These are phyloP conservation scores for Xanthoceras sorbifolium DNA, from an alignment of 345 rosid genomes.

Conservation along the genomic window DNA sequence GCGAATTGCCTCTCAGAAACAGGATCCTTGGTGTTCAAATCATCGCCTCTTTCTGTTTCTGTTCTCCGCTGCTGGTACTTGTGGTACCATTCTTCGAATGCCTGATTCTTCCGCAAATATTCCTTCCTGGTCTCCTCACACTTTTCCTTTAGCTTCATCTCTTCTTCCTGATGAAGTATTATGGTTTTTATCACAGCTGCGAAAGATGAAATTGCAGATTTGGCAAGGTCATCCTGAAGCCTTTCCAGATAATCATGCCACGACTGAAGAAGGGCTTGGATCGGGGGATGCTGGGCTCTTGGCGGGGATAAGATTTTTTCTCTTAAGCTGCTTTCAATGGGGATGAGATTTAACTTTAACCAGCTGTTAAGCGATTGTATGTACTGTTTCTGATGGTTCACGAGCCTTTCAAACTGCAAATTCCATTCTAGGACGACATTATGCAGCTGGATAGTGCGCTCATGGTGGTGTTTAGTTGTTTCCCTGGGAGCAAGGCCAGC, in stretches of 20 bases:
- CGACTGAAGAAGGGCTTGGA: slow-evolving; percentile 67
- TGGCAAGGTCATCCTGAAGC: slow-evolving; percentile 85
- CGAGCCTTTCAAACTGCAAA: slow-evolving; percentile 66
- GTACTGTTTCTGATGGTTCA: slow-evolving; percentile 73
- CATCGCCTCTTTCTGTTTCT: slow-evolving; percentile 59
- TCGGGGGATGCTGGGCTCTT: slow-evolving; percentile 66
- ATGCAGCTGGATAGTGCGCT: slow-evolving; percentile 65
- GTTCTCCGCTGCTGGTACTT: slow-evolving; percentile 57
- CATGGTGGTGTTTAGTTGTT: slow-evolving; percentile 78
- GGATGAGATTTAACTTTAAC: slow-evolving; percentile 75
- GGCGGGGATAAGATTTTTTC: slow-evolving; percentile 81
- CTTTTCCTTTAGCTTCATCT: slow-evolving; percentile 79
- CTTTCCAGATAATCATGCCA: slow-evolving; percentile 78
- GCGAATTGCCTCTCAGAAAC: slow-evolving; percentile 66
- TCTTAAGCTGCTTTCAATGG: slow-evolving; percentile 69
- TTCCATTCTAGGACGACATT: slow-evolving; percentile 71
- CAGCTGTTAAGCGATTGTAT: slow-evolving; percentile 65
- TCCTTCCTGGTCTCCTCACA: slow-evolving; percentile 83
- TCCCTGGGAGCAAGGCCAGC: slow-evolving; percentile 56
- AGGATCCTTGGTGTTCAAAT: slow-evolving; percentile 53
- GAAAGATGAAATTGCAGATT: slow-evolving; percentile 76
- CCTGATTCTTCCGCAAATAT: slow-evolving; percentile 64
- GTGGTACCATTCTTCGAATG: slow-evolving; percentile 89
- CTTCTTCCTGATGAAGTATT: slow-evolving; percentile 76
- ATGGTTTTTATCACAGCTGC: slow-evolving; percentile 73